phyloP scores from a whole-genome alignment of 345 rosid species.

The Gossypium anomalum region DNA sequence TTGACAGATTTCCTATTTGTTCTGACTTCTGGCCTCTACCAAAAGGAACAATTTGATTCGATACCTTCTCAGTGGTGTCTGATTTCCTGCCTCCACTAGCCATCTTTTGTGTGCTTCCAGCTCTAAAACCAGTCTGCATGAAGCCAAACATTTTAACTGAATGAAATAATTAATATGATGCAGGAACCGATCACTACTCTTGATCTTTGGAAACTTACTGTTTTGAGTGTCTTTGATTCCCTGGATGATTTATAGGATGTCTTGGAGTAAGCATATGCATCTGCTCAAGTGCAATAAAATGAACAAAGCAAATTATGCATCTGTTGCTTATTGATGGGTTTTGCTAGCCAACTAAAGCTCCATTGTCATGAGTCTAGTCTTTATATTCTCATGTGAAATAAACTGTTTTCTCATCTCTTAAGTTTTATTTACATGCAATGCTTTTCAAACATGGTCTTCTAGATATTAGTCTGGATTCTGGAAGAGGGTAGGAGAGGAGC shows the following conservation, averaged over 20 bases:
- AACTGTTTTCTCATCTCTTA: not conserved
- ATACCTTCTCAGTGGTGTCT: conserved; percentile 28
- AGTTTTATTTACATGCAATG: not conserved
- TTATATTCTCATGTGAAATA: no score
- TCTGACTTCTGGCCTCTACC: conserved; percentile 39
- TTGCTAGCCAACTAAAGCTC: not conserved
- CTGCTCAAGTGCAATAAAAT: conserved; percentile 29
- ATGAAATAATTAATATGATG: not conserved
- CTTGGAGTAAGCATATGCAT: conserved; percentile 46
- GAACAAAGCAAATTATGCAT: not conserved
- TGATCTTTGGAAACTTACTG: conserved; percentile 38
- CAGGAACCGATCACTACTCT: not conserved
- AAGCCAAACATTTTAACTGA: conserved; percentile 14
- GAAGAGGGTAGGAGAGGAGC: not conserved
- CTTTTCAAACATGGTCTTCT: not conserved
- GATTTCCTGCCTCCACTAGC: conserved; percentile 32
- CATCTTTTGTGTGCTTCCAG: conserved; percentile 20
- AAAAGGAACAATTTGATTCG: conserved; percentile 54
- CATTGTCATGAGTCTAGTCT: not conserved
- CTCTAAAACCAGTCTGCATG: conserved; percentile 42
- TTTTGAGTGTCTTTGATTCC: conserved; percentile 30
- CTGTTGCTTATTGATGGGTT: not conserved
- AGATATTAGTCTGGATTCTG: not conserved
- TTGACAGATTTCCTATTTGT: conserved; percentile 51
- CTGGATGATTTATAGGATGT: conserved; percentile 50